Evolutionary conservation across 108 stramenopile genomes (phyloP).

Genomic region (Discostella pseudostelligera): DNA sequence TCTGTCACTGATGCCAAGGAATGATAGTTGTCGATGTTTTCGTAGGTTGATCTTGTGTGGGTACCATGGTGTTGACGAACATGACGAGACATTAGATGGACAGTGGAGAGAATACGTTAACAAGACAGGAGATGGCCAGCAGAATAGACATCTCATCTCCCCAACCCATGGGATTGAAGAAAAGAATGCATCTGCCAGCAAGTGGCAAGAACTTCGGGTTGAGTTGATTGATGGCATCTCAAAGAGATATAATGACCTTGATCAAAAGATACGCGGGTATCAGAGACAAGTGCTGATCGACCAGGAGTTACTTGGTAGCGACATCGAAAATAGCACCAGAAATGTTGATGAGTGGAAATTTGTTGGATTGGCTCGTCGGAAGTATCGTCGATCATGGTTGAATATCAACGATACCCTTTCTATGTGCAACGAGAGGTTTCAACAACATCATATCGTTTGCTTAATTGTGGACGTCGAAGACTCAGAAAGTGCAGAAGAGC

Average conservation of each 20-base stretch:
- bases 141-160: not conserved
- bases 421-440: slow-evolving; percentile 25
- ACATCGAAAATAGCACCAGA: not conserved
- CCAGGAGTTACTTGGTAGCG: slow-evolving; percentile 5
- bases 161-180: slow-evolving; percentile 2
- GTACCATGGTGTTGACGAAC: too few relatives aligned
- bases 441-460: slow-evolving; percentile 21
- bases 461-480: slow-evolving; percentile 26
- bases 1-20: slow-evolving; percentile 10
- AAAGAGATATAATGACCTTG: slow-evolving; percentile 12
- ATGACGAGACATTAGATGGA: too few relatives aligned
- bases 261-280: slow-evolving; percentile 14
- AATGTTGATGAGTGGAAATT: slow-evolving; percentile 1
- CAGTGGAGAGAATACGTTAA: not conserved
- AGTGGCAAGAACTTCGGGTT: slow-evolving; percentile 8
- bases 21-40: slow-evolving; percentile 33
- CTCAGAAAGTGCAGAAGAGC: slow-evolving; percentile 28
- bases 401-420: slow-evolving; percentile 34
- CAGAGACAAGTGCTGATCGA: slow-evolving; percentile 12
- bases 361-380: slow-evolving; percentile 30
- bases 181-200: not conserved
- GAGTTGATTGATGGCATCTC: slow-evolving; percentile 22
- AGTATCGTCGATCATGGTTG: slow-evolving; percentile 38
- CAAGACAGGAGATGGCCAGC: too few relatives aligned
- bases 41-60: slow-evolving; percentile 48